These are phyloP conservation scores for Dissophora globulifera DNA, from an alignment of 192 early-diverging fungal species.

Conservation along the genomic window DNA sequence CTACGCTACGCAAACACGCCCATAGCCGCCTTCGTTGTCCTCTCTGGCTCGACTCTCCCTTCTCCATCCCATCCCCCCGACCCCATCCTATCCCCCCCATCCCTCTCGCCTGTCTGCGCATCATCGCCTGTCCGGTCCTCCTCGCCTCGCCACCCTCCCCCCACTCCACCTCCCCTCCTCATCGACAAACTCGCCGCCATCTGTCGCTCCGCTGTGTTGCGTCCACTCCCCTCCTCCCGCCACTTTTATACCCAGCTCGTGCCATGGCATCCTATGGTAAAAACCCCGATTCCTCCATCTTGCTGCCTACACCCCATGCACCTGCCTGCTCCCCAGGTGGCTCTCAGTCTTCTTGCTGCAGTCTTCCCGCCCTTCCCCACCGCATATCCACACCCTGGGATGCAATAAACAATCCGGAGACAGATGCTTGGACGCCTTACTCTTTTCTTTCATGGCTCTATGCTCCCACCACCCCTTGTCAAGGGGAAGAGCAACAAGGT, in stretches of 20 bases:
- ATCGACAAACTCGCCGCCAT: not conserved
- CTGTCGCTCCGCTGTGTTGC: not conserved
- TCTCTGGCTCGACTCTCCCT: not conserved
- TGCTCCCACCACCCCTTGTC: no score
- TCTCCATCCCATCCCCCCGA: no score
- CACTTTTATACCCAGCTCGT: not conserved
- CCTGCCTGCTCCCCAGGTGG: not conserved
- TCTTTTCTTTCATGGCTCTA: no score
- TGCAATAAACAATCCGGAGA: not conserved
- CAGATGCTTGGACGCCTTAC: no score
- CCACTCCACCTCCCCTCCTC: not conserved
- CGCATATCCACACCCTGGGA: not conserved
- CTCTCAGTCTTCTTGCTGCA: no score
- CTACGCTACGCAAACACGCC: no score
- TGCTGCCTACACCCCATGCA: not conserved
- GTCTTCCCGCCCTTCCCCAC: no score
- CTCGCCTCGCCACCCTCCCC: not conserved
- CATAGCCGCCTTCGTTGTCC: not conserved
- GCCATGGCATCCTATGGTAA: constrained; percentile 37
- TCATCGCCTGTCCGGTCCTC: no score
- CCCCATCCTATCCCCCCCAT: not conserved
- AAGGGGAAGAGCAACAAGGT: not conserved
- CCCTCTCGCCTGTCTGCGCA: not conserved
- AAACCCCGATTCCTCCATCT: constrained; percentile 1
- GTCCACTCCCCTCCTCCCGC: not conserved